These are phyloP conservation scores for Verticillium alfalfae DNA, from an alignment of 2,329 filamentous ascomycete genomes.

Conservation along the genomic window DNA sequence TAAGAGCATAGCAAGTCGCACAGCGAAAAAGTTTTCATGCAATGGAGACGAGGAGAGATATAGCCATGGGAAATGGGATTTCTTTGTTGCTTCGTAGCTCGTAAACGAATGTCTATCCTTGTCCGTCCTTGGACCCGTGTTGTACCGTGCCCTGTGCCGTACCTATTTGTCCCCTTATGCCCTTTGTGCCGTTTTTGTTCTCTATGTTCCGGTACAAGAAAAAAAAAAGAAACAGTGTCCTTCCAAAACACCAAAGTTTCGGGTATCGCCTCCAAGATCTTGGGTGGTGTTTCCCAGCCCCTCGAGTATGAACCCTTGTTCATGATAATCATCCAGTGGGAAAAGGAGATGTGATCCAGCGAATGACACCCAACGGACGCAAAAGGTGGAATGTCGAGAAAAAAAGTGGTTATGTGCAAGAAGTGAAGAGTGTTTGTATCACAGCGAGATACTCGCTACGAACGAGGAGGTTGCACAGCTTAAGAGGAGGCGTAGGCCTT, in stretches of 20 bases:
- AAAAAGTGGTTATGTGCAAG: constrained; percentile 25
- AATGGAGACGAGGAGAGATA: background rate
- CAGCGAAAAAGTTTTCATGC: no score
- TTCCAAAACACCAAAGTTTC: background rate
- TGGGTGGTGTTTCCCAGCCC: background rate
- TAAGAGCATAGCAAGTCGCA: no score
- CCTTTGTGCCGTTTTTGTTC: background rate
- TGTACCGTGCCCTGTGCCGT: background rate
- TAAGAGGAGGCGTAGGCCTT: constrained; percentile 38
- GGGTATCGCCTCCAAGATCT: background rate
- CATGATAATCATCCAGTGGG: constrained; percentile 8
- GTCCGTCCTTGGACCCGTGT: background rate
- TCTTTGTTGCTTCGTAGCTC: background rate
- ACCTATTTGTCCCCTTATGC: background rate
- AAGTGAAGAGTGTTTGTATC: constrained; percentile 18
- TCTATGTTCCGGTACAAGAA: background rate
- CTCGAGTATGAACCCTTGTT: background rate
- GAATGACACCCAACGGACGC: constrained; percentile 13
- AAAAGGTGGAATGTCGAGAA: constrained; percentile 14
- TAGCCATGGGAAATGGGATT: background rate
- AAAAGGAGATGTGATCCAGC: constrained; percentile 7
- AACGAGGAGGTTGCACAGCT: background rate
- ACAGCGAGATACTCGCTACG: background rate
- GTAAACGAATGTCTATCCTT: background rate
- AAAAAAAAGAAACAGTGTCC: background rate